Evolutionary conservation across 306 rosid genomes (phyloP).

Genomic region (Sindora glabra): DNA sequence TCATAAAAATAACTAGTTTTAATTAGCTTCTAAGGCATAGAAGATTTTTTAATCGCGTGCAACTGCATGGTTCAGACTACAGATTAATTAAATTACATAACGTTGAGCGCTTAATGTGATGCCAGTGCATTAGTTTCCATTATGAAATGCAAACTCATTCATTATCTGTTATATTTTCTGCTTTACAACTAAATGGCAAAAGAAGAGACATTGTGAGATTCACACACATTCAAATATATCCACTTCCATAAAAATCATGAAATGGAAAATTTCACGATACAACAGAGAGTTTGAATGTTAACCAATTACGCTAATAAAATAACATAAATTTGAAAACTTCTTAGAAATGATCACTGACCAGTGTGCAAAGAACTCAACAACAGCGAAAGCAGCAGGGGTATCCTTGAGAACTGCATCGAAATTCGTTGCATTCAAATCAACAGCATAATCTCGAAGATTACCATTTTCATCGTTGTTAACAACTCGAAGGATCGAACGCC

Average conservation of each 20-base stretch:
- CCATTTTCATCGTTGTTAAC: slow-evolving; percentile 19
- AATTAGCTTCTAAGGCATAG: background rate
- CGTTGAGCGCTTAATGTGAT: background rate
- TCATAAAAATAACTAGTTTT: background rate
- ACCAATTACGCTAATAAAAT: background rate
- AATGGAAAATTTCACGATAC: background rate
- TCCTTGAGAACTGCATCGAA: slow-evolving; percentile 69
- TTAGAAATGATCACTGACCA: slow-evolving; percentile 45
- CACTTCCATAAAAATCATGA: background rate
- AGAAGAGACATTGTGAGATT: no score
- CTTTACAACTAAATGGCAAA: no score
- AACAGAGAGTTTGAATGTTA: background rate
- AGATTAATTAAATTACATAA: background rate
- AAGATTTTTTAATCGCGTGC: background rate
- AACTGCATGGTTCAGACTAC: background rate
- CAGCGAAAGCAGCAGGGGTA: slow-evolving; percentile 68
- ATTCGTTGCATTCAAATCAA: slow-evolving; percentile 64
- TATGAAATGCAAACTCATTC: background rate
- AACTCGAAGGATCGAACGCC: slow-evolving; percentile 62
- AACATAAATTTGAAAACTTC: background rate
- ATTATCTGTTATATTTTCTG: background rate
- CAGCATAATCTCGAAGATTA: slow-evolving; percentile 56
- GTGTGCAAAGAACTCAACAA: slow-evolving; percentile 83
- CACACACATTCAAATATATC: no score
- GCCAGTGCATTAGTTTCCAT: background rate